Evolutionary conservation across 306 rosid genomes (phyloP), one percentile per base, ranked within the genome.

Genomic region (Trifolium fragiferum): DNA sequence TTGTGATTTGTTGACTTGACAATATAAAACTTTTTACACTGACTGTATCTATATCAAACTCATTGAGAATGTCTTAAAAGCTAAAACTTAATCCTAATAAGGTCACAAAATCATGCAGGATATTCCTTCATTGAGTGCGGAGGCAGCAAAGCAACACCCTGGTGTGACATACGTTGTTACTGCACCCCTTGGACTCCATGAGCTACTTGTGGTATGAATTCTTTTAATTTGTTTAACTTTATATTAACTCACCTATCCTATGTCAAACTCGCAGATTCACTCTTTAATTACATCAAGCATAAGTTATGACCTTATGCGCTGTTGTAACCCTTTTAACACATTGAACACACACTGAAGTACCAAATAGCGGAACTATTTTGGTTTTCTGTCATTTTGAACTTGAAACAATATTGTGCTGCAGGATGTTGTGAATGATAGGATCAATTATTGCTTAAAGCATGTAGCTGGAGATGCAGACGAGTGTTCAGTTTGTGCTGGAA

Each of bases 151-250:
- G 83, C 85, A 86, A 54, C 89, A 91, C 84, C 93, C 88, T 7
- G 91, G 82, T 51, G 93, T 90, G 70, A 76, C 92, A 5, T 90
- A 87, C 62, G 76, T 91, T 2, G 47, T 94, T 57, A 84, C 97
- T 10, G 98, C 98, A 10, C 98, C 98, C 62, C 95, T 91, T 75
- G 98, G 98, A 43, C 85, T 88, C 51, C 97, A 94, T 55, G 88
- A 85, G 4, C 80, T 83, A 35, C 97, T 91, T 35, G 97, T 91
- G 97, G 98, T 91, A 82, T 73, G 87, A 41, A 57, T 21, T 75
- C 62, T 70, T 68, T 59, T 73, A 14, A 19, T 66, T 37, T 30
- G 5, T 73, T 16, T 5, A 72, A 44, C 76, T 76, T 61, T 19
- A 54, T 14, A 7, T 13, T 10, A 16, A 8, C 19, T 8, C 12